phyloP scores from a whole-genome alignment of 352 stramenopile genomes.

The Phytopythium helicoides region DNA sequence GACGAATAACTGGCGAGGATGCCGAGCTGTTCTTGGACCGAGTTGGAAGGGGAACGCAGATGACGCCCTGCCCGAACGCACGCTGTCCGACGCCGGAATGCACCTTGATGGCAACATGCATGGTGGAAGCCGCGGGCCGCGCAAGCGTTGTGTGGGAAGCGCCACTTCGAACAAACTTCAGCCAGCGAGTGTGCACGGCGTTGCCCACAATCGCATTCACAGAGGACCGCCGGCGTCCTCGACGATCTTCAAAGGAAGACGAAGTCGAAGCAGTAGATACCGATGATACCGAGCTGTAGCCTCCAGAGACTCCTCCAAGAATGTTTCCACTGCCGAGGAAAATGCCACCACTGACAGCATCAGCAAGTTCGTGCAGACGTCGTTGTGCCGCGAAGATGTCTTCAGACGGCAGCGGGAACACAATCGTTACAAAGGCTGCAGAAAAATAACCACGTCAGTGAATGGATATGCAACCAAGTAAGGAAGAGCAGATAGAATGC shows the following conservation, averaged over 20 bases:
- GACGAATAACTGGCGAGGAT: neutral
- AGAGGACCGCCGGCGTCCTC: neutral
- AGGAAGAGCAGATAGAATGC: neutral
- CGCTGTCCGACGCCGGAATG: slow-evolving; percentile 40
- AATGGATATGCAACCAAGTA: neutral
- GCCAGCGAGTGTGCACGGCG: slow-evolving; percentile 45
- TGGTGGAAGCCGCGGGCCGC: slow-evolving; percentile 41
- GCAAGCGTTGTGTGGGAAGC: slow-evolving; percentile 57
- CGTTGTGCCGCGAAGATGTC: slow-evolving; percentile 83
- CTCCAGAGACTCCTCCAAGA: neutral
- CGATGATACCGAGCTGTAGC: neutral
- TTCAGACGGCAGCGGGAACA: slow-evolving; percentile 80
- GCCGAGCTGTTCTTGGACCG: slow-evolving; percentile 13
- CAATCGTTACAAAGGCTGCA: slow-evolving; percentile 49
- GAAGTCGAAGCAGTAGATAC: neutral
- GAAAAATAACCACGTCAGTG: slow-evolving; percentile 6
- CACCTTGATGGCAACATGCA: slow-evolving; percentile 79
- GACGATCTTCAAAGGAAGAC: neutral
- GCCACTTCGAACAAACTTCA: slow-evolving; percentile 44
- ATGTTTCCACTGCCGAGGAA: slow-evolving; percentile 25
- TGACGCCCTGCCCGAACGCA: slow-evolving; percentile 64
- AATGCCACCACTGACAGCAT: slow-evolving; percentile 59
- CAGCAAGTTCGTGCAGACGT: slow-evolving; percentile 75
- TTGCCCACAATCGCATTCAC: slow-evolving; percentile 40
- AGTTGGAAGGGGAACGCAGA: slow-evolving; percentile 47